Conservation (phyloP, 805 yeast species). For the Barnettozyma vustinii region DNA sequence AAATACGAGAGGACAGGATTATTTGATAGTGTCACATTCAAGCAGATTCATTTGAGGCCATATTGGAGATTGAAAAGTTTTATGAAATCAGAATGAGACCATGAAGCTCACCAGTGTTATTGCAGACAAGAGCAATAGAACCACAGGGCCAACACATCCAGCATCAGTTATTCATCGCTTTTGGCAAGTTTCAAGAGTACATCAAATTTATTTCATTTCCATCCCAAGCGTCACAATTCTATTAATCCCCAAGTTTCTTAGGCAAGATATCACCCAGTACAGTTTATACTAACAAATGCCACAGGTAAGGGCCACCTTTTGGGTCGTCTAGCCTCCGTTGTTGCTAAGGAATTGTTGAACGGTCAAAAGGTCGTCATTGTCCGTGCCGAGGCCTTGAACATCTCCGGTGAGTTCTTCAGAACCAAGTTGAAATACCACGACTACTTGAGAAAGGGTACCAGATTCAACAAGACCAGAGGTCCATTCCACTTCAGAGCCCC, state of each 20-base stretch:
- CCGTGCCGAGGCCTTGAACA: conserved; percentile 96
- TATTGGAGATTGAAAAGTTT: background rate
- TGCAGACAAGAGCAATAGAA: background rate
- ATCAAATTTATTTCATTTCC: background rate
- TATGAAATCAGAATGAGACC: background rate
- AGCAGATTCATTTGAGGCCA: background rate
- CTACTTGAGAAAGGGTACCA: conserved; percentile 98
- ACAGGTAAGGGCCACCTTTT: conserved; percentile 95
- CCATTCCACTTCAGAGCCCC: conserved; percentile 99
- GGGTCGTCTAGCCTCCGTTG: conserved; percentile 98
- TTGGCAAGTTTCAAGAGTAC: too few relatives aligned
- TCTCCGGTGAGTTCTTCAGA: conserved; percentile 99
- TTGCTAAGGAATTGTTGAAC: conserved; percentile 96
- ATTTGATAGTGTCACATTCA: background rate
- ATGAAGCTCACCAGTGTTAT: too few relatives aligned
- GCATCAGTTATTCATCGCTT: too few relatives aligned
- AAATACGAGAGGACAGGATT: conserved; percentile 1
- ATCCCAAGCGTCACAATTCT: background rate
- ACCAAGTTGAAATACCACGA: conserved; percentile 99
- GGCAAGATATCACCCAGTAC: too few relatives aligned
- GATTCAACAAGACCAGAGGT: conserved; percentile 98
- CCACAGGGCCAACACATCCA: background rate
- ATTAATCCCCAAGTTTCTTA: background rate
- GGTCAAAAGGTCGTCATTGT: conserved; percentile 98
- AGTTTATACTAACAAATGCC: conserved; percentile 18